Evolutionary conservation across 2,329 filamentous ascomycete genomes (phyloP).

Genomic region (Lachnellula willkommii): DNA sequence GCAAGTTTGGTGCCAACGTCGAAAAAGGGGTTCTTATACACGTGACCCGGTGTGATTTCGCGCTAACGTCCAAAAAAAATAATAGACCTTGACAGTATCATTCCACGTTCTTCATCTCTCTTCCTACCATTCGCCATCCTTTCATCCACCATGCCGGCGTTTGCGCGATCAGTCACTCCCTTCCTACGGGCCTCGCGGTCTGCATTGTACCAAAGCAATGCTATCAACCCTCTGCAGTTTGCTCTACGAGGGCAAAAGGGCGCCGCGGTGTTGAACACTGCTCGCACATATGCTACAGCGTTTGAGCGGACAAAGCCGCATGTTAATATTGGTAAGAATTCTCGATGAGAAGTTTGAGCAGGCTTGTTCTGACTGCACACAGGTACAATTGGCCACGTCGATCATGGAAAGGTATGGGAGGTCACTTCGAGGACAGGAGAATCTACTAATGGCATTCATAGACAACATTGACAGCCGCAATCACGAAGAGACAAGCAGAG

Average conservation of each 20-base stretch:
- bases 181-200: constrained; percentile 77
- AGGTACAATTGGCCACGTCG: constrained; percentile 98
- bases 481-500: constrained; percentile 95
- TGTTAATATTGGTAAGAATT: constrained; percentile 81
- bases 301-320: constrained; percentile 94
- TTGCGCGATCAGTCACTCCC: constrained; percentile 71
- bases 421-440: constrained; percentile 2
- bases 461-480: constrained; percentile 97
- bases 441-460: constrained; percentile 36
- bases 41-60: not conserved
- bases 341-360: not conserved
- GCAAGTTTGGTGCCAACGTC: no score
- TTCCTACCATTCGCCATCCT: constrained; percentile 9
- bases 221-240: constrained; percentile 71
- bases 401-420: constrained; percentile 85
- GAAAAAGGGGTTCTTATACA: not conserved
- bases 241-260: constrained; percentile 58
- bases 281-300: constrained; percentile 56
- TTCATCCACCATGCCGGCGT: constrained; percentile 64
- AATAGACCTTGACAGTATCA: not conserved
- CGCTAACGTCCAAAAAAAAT: not conserved
- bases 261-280: constrained; percentile 59
- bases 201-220: constrained; percentile 63
- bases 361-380: constrained; percentile 12
- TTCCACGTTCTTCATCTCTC: constrained; percentile 6